A percentile compares a stretch with the other conserved stretches of the same genome.
Conservation (phyloP, 2,329 filamentous ascomycete species). For the Coniochaeta prunicola region DNA sequence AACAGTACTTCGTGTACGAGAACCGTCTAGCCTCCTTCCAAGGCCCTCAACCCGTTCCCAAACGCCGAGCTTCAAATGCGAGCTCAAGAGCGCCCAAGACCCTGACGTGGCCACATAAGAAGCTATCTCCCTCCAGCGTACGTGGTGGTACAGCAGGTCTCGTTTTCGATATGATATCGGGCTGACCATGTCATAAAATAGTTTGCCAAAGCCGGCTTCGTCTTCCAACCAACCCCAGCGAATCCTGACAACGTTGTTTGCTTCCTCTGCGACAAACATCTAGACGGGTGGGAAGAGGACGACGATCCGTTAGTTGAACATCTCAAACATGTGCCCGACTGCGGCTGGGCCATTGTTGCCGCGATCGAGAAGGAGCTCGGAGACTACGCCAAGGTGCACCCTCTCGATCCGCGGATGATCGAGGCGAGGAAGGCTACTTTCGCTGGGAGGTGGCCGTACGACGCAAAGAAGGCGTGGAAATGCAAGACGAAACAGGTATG, state of each 20-base stretch:
- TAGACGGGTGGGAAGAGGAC: constrained; percentile 87
- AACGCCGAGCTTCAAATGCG: constrained; percentile 63
- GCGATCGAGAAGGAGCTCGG: constrained; percentile 54
- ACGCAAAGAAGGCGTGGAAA: constrained; percentile 79
- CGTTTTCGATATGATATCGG: neutral
- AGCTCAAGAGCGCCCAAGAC: constrained; percentile 50
- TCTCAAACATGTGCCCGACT: constrained; percentile 71
- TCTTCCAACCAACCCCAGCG: constrained; percentile 67
- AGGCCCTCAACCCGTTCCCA: constrained; percentile 50
- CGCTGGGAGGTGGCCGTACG: constrained; percentile 75
- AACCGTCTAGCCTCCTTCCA: constrained; percentile 78
- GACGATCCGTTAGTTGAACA: constrained; percentile 84
- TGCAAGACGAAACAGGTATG: constrained; percentile 80
- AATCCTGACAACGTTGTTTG: constrained; percentile 85
- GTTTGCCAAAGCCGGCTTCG: constrained; percentile 89
- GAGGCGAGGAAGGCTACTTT: constrained; percentile 81
- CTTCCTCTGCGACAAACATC: constrained; percentile 74
- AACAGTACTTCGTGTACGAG: constrained; percentile 43
- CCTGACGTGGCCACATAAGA: constrained; percentile 72
- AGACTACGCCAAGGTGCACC: constrained; percentile 64
- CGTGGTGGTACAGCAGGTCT: constrained; percentile 10
- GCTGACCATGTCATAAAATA: constrained; percentile 25
- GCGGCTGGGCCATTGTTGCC: constrained; percentile 77
- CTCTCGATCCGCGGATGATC: constrained; percentile 61
- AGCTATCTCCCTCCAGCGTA: constrained; percentile 59